These are phyloP conservation scores for Hanseniaspora clermontiae DNA, from an alignment of 805 yeast species.

Conservation along the genomic window DNA sequence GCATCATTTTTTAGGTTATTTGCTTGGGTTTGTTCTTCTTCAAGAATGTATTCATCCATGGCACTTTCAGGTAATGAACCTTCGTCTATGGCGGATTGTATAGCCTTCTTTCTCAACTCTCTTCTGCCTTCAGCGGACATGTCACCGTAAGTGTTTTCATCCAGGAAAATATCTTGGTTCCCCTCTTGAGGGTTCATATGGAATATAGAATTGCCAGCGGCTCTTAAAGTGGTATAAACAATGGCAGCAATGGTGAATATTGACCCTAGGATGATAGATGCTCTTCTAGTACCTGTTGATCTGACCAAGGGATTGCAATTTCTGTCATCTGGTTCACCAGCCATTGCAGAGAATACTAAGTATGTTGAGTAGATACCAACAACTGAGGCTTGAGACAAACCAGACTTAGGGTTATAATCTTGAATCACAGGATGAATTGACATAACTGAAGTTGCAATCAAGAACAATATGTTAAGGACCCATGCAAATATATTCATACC, in stretches of 20 bases:
- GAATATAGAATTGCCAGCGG: slow-evolving; percentile 72
- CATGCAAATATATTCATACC: slow-evolving; percentile 82
- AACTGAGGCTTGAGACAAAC: slow-evolving; percentile 92
- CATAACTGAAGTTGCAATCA: slow-evolving; percentile 49
- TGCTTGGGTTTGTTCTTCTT: slow-evolving; percentile 31
- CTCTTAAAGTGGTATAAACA: slow-evolving; percentile 93
- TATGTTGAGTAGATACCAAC: slow-evolving; percentile 89
- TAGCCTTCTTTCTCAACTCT: slow-evolving; percentile 75
- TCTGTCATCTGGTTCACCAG: slow-evolving; percentile 91
- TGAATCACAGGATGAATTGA: slow-evolving; percentile 77
- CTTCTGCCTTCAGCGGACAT: slow-evolving; percentile 35
- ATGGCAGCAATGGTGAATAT: slow-evolving; percentile 87
- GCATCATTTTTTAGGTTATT: background rate
- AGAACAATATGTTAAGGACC: slow-evolving; percentile 56
- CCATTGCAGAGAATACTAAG: slow-evolving; percentile 79
- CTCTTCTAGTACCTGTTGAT: slow-evolving; percentile 78
- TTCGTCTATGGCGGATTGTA: slow-evolving; percentile 87
- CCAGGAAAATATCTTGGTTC: slow-evolving; percentile 21
- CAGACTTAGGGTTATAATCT: slow-evolving; percentile 88
- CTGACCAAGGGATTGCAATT: slow-evolving; percentile 85
- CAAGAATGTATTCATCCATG: slow-evolving; percentile 43
- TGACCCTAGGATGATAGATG: slow-evolving; percentile 80
- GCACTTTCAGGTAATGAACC: slow-evolving; percentile 94
- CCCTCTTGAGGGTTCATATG: slow-evolving; percentile 29
- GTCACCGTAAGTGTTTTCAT: slow-evolving; percentile 31